Evolutionary conservation across 1,139 yeast genomes (phyloP), one percentile per base, ranked within the genome.

Genomic region (Geotrichum fermentans): DNA sequence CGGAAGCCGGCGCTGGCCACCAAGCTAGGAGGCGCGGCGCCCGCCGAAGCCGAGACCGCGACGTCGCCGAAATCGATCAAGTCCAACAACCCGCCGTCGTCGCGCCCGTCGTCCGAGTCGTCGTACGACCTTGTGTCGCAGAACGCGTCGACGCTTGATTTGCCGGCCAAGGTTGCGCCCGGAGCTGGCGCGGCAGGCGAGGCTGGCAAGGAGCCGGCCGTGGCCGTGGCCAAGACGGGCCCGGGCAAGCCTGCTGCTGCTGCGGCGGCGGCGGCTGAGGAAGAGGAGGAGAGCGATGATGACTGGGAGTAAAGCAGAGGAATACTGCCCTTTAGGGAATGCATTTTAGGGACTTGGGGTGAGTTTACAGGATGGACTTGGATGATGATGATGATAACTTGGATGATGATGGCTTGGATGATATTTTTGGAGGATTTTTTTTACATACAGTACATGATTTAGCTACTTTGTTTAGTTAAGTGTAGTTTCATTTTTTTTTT

Each of bases 51-150:
- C n/a, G 22, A 17, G 6, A 22, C 28, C 8, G 33, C 6, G 7
- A 6, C 38, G 20, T 13, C 38, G n/a, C 38, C 37, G 5, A 43
- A 37, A 24, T n/a, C 14, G 8, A 13, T n/a, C n/a, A n/a, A n/a
- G n/a, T 6, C 28, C 8, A 24, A 10, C 28, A 10, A 32, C 10
- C 24, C 36, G 33, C 28, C 48, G 7, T 42, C 48, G 21, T 61
- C 72, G 0, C 55, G 72, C 10, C 64, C 69, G 4, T 67, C 74
- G 2, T 68, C 72, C 41, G 75, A 71, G 43, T 63, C 67, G 10
- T 66, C 72, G 39, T 72, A 71, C 52, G 73, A 71, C 49, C 54
- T 70, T 44, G 69, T 70, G 22, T 67, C 72, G 11, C 65, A 68
- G 22, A 58, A 62, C 29, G 60, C 65, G 7, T 69, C 75, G 1